Base-by-base conservation (phyloP, 306 rosid genomes). In the Arachis stenosperma region DNA sequence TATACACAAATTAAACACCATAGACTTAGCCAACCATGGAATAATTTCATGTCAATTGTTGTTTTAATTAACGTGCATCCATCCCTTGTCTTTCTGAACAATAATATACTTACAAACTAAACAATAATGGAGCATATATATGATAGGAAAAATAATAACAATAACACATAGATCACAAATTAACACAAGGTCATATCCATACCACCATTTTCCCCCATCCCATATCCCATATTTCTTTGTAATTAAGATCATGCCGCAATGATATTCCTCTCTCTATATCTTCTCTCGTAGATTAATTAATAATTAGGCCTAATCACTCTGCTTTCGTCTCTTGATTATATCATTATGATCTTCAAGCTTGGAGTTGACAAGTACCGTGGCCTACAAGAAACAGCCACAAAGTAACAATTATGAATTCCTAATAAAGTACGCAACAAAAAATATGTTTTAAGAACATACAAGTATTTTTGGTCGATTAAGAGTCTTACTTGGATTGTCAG, bases 401-500 rank as follows among this genome's bases (percentile, higher is more conserved):
- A 33, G 37, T 33, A 33, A 33, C 4, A 33, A 33, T 33, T 33
- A 4, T 33, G 37, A 33, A 33, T 33, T 33, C 37, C 0, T 33
- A 33, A 33, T 33, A 33, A 33, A 33, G 0, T 33, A 33, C 37
- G 27, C 4, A 33, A 33, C 4, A 33, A 33, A 33, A 33, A 33
- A 33, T 2, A 33, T 33, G 37, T 33, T 33, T 33, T 33, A 33
- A 33, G 4, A 33, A 33, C 37, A 33, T 33, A 4, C 3, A 33
- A 10, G n/a, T 13, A 47, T 47, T 47, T 47, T 6, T 22, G 27
- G 1, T 22, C 27, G 68, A 47, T 29, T 58, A 39, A 11, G 1
- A 7, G 4, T 46, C 87, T 85, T 12, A 82, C 97, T 91, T 67
- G 97, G 97, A 78, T 91, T 73, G 4, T 29, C 15, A 6, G 85